phyloP scores from a whole-genome alignment of 495 filamentous ascomycete genomes.

The Penicillium herquei region DNA sequence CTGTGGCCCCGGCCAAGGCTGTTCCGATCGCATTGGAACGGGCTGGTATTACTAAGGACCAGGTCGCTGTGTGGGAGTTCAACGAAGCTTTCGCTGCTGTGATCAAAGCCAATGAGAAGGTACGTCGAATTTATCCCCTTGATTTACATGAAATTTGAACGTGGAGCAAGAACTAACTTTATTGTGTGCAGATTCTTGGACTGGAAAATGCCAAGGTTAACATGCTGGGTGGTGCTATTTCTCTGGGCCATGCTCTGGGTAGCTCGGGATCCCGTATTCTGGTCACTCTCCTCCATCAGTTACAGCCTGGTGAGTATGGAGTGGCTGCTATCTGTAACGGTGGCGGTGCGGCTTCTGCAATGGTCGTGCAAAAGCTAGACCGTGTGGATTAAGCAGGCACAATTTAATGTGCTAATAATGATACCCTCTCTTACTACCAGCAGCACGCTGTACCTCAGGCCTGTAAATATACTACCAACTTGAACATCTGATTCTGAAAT shows the following conservation, averaged over 20 bases:
- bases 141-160: neutral
- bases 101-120: constrained; percentile 92
- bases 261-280: constrained; percentile 93
- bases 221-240: constrained; percentile 84
- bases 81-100: constrained; percentile 98
- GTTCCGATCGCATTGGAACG: constrained; percentile 86
- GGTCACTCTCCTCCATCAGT: constrained; percentile 82
- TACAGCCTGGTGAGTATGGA: constrained; percentile 89
- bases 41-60: constrained; percentile 82
- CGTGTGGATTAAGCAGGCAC: constrained; percentile 44
- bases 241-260: constrained; percentile 90
- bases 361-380: constrained; percentile 88
- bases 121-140: constrained; percentile 26
- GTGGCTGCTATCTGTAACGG: constrained; percentile 97
- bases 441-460: neutral
- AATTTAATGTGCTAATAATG: constrained; percentile 8
- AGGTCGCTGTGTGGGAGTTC: constrained; percentile 95
- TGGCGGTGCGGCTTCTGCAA: constrained; percentile 84
- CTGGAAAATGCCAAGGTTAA: constrained; percentile 79
- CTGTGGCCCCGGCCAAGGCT: constrained; percentile 86
- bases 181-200: constrained; percentile 62
- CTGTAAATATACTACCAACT: neutral
- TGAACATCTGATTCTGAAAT: no score
- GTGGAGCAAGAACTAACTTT: constrained; percentile 7
- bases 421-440: constrained; percentile 16